Evolutionary conservation across 1,284 basidiomycete species (phyloP).

Genomic region (Abortiporus biennis): DNA sequence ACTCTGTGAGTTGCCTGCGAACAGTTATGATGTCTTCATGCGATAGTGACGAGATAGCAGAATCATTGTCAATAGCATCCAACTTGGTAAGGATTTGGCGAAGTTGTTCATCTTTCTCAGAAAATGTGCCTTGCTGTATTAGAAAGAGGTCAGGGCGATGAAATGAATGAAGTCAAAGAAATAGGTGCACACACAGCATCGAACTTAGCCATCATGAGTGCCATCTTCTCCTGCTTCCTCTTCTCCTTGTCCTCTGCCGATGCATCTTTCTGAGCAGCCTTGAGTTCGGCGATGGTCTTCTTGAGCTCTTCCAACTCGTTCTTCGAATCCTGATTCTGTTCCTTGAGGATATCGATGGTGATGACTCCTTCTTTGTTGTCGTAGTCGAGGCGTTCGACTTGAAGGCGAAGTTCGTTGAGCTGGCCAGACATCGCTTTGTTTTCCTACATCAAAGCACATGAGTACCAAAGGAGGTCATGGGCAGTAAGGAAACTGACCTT

Average conservation of each 20-base stretch:
- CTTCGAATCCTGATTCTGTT: slow-evolving; percentile 88
- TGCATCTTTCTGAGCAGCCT: slow-evolving; percentile 78
- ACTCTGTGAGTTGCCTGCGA: slow-evolving; percentile 84
- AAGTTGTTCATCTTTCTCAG: slow-evolving; percentile 91
- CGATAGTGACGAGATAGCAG: slow-evolving; percentile 51
- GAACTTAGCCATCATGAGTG: slow-evolving; percentile 99
- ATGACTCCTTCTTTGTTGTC: slow-evolving; percentile 95
- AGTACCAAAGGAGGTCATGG: background rate
- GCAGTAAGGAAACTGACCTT: slow-evolving; percentile 41
- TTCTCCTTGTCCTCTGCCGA: slow-evolving; percentile 95
- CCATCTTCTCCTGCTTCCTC: slow-evolving; percentile 99
- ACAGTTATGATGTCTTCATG: slow-evolving; percentile 77
- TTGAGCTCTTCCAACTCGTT: slow-evolving; percentile 89
- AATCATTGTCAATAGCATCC: slow-evolving; percentile 65
- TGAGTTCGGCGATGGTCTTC: slow-evolving; percentile 76
- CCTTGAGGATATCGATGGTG: slow-evolving; percentile 94
- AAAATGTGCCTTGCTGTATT: slow-evolving; percentile 78
- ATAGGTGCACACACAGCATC: slow-evolving; percentile 62
- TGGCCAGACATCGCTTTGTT: slow-evolving; percentile 89
- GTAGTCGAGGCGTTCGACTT: slow-evolving; percentile 90
- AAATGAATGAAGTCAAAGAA: background rate
- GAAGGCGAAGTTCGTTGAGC: slow-evolving; percentile 87
- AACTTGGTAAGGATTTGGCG: slow-evolving; percentile 80
- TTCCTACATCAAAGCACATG: slow-evolving; percentile 47
- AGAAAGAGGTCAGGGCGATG: slow-evolving; percentile 7